Evolutionary conservation across 2,329 filamentous ascomycete genomes (phyloP), one percentile per base, ranked within the genome.

Genomic region (Lachnellula willkommii): DNA sequence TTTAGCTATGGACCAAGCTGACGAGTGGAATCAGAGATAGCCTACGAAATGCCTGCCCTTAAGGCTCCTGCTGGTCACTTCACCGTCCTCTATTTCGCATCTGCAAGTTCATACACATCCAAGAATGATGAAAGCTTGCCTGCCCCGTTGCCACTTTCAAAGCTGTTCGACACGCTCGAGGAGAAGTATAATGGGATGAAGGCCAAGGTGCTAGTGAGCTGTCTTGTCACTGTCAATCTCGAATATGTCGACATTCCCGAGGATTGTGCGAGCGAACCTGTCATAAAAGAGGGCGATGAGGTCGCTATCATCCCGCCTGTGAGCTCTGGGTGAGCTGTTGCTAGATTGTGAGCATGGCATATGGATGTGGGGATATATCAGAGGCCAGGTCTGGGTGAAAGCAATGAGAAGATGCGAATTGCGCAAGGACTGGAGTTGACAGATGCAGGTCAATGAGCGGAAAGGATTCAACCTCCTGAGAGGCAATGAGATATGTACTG

Each of bases 271-370:
- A 67, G 68, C 8, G 73, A 74, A 15, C 63, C 76, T 26, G 69
- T 82, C 54, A 87, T 95, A 55, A 73, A 83, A 51, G 82, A 83
- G 60, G 88, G 86, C 28, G 90, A 95, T 68, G 90, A 95, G 74
- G 89, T 95, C 54, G 90, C 88, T 43, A 87, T 95, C 37, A 93
- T 95, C 55, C 90, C 90, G 36, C 90, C 90, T 9, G 90, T 95
- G 62, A 95, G 90, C 76, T 91, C 90, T 39, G 90, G 90, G 4
- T 94, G 71, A 80, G 57, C 11, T 22, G 20, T 45, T 32, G 28
- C 1, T 32, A 32, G 8, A 32, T 32, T 32, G 28, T 32, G 28
- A 32, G 8, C 8, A 11, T 32, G 28, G 28, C 28, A 11, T 32
- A 3, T 11, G 28, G 28, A 32, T 32, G 28, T 32, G 28, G 28